Conservation (phyloP, 202 grass and related monocot species). For the Setaria italica region DNA sequence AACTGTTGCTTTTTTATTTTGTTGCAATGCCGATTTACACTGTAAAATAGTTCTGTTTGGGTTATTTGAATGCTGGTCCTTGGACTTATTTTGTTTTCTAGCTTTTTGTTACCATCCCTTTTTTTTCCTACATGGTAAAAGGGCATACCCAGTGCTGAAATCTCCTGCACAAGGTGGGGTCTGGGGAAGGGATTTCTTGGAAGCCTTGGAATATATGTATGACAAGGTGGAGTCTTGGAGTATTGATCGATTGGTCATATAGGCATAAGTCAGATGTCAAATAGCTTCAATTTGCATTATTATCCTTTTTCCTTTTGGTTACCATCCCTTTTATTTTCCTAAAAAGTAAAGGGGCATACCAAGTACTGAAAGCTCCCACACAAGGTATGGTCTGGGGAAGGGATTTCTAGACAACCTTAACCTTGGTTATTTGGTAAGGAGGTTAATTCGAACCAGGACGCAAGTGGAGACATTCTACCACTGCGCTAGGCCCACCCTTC, state of each 20-base stretch:
- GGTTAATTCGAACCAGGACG: background rate
- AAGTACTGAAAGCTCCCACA: background rate
- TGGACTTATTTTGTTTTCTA: slow-evolving; percentile 17
- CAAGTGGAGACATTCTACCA: background rate
- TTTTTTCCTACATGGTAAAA: background rate
- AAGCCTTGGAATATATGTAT: background rate
- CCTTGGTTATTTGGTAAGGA: background rate
- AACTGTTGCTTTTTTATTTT: slow-evolving; percentile 20
- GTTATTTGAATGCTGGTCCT: slow-evolving; percentile 21
- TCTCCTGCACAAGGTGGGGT: background rate
- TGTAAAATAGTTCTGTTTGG: slow-evolving; percentile 25
- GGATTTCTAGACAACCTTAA: background rate
- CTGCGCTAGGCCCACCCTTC: background rate
- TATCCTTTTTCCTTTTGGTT: background rate
- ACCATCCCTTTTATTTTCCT: background rate
- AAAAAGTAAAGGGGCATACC: background rate
- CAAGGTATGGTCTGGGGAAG: background rate
- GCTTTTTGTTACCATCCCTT: background rate
- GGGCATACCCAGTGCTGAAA: background rate
- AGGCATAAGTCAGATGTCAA: background rate
- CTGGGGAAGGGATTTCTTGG: no score
- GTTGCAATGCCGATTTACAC: background rate
- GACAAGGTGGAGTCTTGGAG: background rate
- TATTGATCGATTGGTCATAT: background rate
- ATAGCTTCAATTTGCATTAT: background rate